Percentiles rank a stretch among this genome's conserved stretches.
These are phyloP conservation scores for Russula vinacea DNA, from an alignment of 768 basidiomycete genomes.

Conservation along the genomic window DNA sequence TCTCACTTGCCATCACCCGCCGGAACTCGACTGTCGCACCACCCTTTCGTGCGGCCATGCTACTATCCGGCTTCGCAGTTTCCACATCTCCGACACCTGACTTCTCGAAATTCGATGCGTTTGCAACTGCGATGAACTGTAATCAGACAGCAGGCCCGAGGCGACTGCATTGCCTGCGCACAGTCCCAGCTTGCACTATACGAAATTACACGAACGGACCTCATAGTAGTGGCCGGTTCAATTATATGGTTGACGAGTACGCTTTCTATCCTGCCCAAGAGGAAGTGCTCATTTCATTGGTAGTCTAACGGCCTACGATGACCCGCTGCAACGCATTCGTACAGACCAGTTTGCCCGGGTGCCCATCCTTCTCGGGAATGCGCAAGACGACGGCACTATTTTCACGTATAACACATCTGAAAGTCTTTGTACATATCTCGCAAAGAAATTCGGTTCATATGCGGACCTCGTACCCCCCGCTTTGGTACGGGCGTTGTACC, in stretches of 20 bases:
- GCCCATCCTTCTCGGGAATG: constrained; percentile 16
- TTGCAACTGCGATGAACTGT: constrained; percentile 27
- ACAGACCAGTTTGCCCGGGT: background rate
- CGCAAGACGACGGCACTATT: constrained; percentile 10
- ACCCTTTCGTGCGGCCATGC: constrained; percentile 18
- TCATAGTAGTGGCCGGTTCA: constrained; percentile 3
- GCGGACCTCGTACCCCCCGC: background rate
- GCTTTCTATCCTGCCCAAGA: background rate
- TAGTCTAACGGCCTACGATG: constrained; percentile 4
- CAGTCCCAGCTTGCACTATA: constrained; percentile 30
- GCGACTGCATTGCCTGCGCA: constrained; percentile 31
- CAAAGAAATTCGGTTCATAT: background rate
- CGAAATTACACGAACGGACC: constrained; percentile 23
- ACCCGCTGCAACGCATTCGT: constrained; percentile 12
- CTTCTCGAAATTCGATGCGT: constrained; percentile 11
- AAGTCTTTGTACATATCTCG: background rate
- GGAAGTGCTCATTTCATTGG: background rate
- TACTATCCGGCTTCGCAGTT: constrained; percentile 2
- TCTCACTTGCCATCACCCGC: constrained; percentile 15
- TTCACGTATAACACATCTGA: background rate
- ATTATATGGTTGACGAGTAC: constrained; percentile 15
- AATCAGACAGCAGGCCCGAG: constrained; percentile 26
- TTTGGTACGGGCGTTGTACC: constrained; percentile 7
- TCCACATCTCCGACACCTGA: background rate
- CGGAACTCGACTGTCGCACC: background rate